These are phyloP conservation scores for Paramecium caudatum DNA, from an alignment of 73 alveolate species.

Conservation along the genomic window DNA sequence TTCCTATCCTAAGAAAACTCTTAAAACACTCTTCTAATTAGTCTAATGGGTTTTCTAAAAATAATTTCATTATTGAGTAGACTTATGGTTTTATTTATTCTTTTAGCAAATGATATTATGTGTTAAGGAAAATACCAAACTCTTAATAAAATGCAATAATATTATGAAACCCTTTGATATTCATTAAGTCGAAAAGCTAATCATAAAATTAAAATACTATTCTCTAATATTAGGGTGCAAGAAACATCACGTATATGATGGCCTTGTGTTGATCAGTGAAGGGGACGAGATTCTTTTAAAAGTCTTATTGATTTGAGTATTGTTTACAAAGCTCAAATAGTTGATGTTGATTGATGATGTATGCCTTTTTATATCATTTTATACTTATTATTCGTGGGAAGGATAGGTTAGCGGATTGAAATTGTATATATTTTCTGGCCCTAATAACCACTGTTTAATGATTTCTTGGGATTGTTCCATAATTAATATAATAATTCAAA, in stretches of 20 bases:
- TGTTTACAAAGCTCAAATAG: constrained; percentile 24
- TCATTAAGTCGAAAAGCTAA: constrained; percentile 53
- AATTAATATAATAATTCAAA: constrained; percentile 17
- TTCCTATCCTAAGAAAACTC: neutral
- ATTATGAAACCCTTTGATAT: constrained; percentile 44
- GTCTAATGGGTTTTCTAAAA: constrained; percentile 51
- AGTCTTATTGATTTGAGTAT: constrained; percentile 8
- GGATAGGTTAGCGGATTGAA: constrained; percentile 26
- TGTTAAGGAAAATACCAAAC: constrained; percentile 23
- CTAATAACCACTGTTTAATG: constrained; percentile 29
- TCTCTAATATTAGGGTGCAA: constrained; percentile 3
- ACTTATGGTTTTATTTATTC: neutral
- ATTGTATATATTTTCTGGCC: constrained; percentile 47
- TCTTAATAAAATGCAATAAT: constrained; percentile 19
- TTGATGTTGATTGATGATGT: neutral
- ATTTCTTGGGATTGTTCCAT: constrained; percentile 41
- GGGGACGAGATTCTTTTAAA: neutral
- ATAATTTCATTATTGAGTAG: constrained; percentile 2
- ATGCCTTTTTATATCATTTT: neutral
- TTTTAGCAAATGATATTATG: constrained; percentile 18
- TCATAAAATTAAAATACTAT: neutral
- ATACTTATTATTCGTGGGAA: constrained; percentile 38
- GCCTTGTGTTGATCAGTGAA: constrained; percentile 22
- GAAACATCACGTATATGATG: neutral
- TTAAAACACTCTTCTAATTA: constrained; percentile 57